These are phyloP conservation scores for Saccharomycopsis sp. DNA, from an alignment of 805 yeast genomes.

Conservation along the genomic window DNA sequence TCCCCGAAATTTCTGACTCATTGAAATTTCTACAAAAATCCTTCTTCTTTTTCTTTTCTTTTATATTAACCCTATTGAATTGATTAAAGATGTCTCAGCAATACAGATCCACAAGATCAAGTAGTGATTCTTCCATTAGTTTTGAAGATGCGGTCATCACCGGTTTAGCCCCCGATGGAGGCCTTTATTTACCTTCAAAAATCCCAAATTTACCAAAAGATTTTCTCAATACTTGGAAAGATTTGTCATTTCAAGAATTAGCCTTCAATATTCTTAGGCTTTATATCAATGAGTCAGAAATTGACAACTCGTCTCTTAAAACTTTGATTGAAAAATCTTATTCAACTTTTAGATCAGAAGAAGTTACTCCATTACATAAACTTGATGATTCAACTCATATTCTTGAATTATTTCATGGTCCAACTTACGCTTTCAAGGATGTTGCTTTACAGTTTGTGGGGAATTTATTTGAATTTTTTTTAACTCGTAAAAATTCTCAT, in stretches of 20 bases:
- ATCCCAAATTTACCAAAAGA: conserved; percentile 59
- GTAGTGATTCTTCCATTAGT: conserved; percentile 38
- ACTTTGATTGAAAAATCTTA: conserved; percentile 61
- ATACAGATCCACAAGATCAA: conserved; percentile 75
- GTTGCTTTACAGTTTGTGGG: conserved; percentile 98
- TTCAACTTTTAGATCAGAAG: conserved; percentile 77
- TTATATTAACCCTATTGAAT: neutral
- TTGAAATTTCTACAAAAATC: neutral
- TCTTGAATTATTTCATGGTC: conserved; percentile 95
- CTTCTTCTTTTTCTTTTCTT: neutral
- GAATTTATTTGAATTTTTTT: conserved; percentile 87
- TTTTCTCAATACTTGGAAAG: conserved; percentile 57
- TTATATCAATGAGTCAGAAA: conserved; percentile 65
- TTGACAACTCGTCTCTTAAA: conserved; percentile 58
- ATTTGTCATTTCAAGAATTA: conserved; percentile 69
- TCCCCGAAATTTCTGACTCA: too few species aligned
- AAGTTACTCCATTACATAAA: conserved; percentile 75
- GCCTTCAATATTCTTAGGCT: conserved; percentile 80
- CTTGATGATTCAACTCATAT: conserved; percentile 61
- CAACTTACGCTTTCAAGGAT: conserved; percentile 98
- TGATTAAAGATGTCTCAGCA: conserved; percentile 32
- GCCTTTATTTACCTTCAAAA: conserved; percentile 77
- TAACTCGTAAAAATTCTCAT: conserved; percentile 58
- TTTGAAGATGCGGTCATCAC: conserved; percentile 79
- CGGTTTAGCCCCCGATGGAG: conserved; percentile 96